Conservation (phyloP, 2,329 filamentous ascomycete species). For the Tolypocladium pustulatum region DNA sequence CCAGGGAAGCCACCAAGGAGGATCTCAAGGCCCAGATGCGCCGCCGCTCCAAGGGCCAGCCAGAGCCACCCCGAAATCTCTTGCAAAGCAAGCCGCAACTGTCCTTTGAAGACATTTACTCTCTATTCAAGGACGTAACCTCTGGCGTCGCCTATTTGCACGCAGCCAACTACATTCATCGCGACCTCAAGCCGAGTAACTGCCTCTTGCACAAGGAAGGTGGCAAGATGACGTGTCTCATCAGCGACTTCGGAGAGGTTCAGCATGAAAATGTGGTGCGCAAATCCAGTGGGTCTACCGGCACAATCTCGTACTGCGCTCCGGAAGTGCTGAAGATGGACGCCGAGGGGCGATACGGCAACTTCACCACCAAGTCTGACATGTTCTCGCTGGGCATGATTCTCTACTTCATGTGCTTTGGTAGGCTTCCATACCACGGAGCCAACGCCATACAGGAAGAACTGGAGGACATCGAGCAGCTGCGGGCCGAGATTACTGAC, state of each 20-base stretch:
- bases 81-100: constrained; percentile 30
- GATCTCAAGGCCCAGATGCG: constrained; percentile 82
- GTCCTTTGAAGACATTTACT: constrained; percentile 87
- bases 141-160: constrained; percentile 87
- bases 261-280: constrained; percentile 72
- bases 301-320: constrained; percentile 95
- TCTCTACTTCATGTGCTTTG: constrained; percentile 95
- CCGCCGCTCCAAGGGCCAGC: constrained; percentile 67
- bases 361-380: constrained; percentile 95
- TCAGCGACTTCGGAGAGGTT: constrained; percentile 97
- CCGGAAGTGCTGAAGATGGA: constrained; percentile 77
- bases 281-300: constrained; percentile 87
- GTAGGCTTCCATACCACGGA: constrained; percentile 70
- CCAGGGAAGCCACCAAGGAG: constrained; percentile 61
- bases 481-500: constrained; percentile 73
- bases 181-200: constrained; percentile 92
- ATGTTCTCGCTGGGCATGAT: constrained; percentile 99
- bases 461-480: constrained; percentile 75
- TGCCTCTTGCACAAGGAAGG: constrained; percentile 77
- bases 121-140: constrained; percentile 91
- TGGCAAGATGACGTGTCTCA: constrained; percentile 64
- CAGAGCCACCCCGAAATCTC: constrained; percentile 49
- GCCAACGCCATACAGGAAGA: constrained; percentile 84
- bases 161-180: constrained; percentile 84
- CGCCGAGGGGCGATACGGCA: constrained; percentile 63